Percentiles rank a stretch among this genome's conserved stretches.
phyloP scores from a whole-genome alignment of 495 filamentous ascomycete genomes.

The Aspergillus kassunensis region DNA sequence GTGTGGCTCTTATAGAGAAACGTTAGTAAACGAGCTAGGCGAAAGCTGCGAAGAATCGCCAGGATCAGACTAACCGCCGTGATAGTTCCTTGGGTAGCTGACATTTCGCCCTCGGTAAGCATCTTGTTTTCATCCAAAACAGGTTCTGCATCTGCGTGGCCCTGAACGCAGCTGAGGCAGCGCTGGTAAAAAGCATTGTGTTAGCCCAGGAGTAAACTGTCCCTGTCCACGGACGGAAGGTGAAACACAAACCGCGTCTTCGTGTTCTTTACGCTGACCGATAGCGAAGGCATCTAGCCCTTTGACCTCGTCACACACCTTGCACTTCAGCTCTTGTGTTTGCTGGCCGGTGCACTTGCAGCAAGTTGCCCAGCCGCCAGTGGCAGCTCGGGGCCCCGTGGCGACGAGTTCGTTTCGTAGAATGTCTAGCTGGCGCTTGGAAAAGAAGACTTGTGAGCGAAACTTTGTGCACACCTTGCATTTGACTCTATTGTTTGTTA shows the following conservation, averaged over 20 bases:
- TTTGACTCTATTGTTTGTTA: conserved; percentile 34
- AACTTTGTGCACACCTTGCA: conserved; percentile 46
- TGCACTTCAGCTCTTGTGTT: conserved; percentile 36
- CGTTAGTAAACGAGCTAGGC: background rate
- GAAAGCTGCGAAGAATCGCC: background rate
- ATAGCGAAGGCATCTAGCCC: conserved; percentile 53
- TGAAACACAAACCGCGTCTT: conserved; percentile 43
- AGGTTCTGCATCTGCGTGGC: conserved; percentile 21
- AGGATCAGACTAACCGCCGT: background rate
- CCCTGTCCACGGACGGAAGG: background rate
- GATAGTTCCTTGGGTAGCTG: background rate
- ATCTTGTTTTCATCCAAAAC: conserved; percentile 19
- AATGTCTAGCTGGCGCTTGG: conserved; percentile 40
- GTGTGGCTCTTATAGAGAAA: conserved; percentile 6
- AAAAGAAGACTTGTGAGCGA: conserved; percentile 37
- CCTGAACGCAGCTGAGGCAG: conserved; percentile 54
- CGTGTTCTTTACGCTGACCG: conserved; percentile 44
- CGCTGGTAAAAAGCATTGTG: conserved; percentile 29
- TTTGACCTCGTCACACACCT: conserved; percentile 45
- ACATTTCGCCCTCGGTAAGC: conserved; percentile 10
- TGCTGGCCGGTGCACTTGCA: conserved; percentile 24
- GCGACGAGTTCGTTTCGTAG: conserved; percentile 28
- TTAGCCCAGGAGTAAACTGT: conserved; percentile 2
- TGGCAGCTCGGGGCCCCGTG: conserved; percentile 6
- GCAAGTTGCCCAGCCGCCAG: conserved; percentile 16